These are phyloP conservation scores for Neofusicoccum sp. DNA, from an alignment of 2,329 filamentous ascomycete species.

Conservation along the genomic window DNA sequence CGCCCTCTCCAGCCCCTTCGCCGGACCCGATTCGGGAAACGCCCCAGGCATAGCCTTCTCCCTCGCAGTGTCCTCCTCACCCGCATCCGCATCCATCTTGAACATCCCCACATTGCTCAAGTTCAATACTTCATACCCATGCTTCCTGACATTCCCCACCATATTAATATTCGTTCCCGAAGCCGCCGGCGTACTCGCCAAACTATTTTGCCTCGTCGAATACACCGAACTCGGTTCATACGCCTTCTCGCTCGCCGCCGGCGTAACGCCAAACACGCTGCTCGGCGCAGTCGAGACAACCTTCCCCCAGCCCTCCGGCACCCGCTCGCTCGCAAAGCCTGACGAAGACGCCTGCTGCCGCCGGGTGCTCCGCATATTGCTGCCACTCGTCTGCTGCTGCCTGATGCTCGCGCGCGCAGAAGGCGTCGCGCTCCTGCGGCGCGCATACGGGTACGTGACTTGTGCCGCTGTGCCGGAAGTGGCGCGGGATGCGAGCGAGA, in stretches of 20 bases:
- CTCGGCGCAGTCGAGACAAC: slow-evolving; percentile 22
- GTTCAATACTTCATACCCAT: slow-evolving; percentile 8
- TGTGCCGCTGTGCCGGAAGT: background rate
- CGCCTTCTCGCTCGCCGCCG: background rate
- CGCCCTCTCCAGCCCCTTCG: background rate
- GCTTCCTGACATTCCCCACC: background rate
- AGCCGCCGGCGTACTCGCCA: background rate
- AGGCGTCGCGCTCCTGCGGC: background rate
- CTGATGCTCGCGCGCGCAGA: background rate
- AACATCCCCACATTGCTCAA: background rate
- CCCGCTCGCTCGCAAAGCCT: slow-evolving; percentile 21
- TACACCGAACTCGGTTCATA: slow-evolving; percentile 35
- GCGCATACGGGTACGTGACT: too few species aligned
- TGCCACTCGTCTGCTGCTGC: background rate
- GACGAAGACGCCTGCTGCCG: background rate
- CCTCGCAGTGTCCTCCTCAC: background rate
- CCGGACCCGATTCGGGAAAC: background rate
- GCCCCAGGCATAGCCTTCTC: slow-evolving; percentile 2
- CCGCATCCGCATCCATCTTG: background rate
- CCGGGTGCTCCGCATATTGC: background rate
- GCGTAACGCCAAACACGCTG: background rate
- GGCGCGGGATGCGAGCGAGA: background rate
- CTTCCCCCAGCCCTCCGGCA: slow-evolving; percentile 39
- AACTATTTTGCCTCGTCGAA: slow-evolving; percentile 38
- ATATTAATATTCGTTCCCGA: background rate